Percentiles rank a stretch among this genome's conserved stretches.
Evolutionary conservation across 345 rosid genomes (phyloP).

Genomic region (Clarkia xantiana): DNA sequence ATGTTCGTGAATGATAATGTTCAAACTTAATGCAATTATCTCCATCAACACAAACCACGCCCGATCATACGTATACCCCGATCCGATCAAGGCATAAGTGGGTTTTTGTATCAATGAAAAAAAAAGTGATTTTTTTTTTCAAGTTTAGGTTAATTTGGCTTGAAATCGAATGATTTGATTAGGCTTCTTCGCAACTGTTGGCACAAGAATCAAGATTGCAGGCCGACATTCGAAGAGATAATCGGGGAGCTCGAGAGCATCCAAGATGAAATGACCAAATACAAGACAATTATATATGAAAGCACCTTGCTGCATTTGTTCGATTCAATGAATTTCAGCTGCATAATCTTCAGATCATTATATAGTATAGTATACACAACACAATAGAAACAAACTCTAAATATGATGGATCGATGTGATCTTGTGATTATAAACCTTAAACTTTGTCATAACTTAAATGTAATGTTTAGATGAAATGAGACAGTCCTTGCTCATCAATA

Average conservation of each 20-base stretch:
- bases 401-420: too few species aligned
- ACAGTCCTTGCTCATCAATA: too few species aligned
- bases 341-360: too few species aligned
- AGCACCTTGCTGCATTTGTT: constrained; percentile 15
- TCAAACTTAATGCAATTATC: constrained; percentile 67
- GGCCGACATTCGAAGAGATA: constrained; percentile 51
- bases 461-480: too few species aligned
- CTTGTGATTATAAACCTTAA: too few species aligned
- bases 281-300: constrained; percentile 4
- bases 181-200: constrained; percentile 55
- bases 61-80: constrained; percentile 30
- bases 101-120: too few species aligned
- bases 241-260: constrained; percentile 33
- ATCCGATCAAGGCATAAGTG: constrained; percentile 35
- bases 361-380: too few species aligned
- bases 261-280: constrained; percentile 14
- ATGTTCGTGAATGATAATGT: constrained; percentile 4
- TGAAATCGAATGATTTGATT: constrained; percentile 3
- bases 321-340: constrained; percentile 13
- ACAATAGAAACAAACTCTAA: too few species aligned
- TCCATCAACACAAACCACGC: constrained; percentile 50
- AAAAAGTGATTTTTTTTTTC: too few species aligned
- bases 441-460: too few species aligned
- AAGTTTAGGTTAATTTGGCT: background rate
- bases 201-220: constrained; percentile 49